Evolutionary conservation across 495 filamentous ascomycete genomes (phyloP), one percentile per base, ranked within the genome.

Genomic region (Xylaria cubensis): DNA sequence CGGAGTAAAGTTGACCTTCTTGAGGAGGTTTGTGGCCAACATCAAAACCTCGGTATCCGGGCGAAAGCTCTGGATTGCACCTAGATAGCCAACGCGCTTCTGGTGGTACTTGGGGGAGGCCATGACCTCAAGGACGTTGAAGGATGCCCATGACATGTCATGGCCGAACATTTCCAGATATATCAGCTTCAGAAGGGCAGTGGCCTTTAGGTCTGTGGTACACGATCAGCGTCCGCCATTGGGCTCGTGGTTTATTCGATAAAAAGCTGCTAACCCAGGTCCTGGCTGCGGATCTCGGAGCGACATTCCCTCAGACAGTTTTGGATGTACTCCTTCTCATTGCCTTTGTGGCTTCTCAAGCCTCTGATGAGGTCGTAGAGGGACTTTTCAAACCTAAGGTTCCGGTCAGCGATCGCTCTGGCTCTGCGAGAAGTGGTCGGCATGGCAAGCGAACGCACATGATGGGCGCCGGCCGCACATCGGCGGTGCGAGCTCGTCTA

Each of bases 121-220:
- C 96, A 99, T 99, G 80, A 99, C 96, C 82, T 99, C 96, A 42
- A 99, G 90, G 15, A 98, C 96, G 80, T 98, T 93, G 80, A 99
- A 99, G 10, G 94, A 94, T 24, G 97, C 96, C 96, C 96, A 99
- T 0, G 96, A 98, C 96, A 99, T 99, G 82, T 99, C 96, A 77
- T 99, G 93, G 13, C 96, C 96, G 78, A 97, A 94, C 96, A 99
- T 99, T 80, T 99, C 96, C 72, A 99, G 88, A 79, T 99, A 99
- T 48, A 97, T 91, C 69, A 99, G 86, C 83, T 99, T 99, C 75
- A 99, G 83, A 42, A 98, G 86, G 50, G 96, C 97, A 12, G 94
- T 98, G 13, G 96, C 94, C 85, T 99, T 99, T 80, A 97, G 88
- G 82, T 99, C 95, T 95, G 67, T 48, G 46, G 42, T 7, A 62